Conservation (phyloP, 1,284 basidiomycete species). For the Tylopilus sp. region DNA sequence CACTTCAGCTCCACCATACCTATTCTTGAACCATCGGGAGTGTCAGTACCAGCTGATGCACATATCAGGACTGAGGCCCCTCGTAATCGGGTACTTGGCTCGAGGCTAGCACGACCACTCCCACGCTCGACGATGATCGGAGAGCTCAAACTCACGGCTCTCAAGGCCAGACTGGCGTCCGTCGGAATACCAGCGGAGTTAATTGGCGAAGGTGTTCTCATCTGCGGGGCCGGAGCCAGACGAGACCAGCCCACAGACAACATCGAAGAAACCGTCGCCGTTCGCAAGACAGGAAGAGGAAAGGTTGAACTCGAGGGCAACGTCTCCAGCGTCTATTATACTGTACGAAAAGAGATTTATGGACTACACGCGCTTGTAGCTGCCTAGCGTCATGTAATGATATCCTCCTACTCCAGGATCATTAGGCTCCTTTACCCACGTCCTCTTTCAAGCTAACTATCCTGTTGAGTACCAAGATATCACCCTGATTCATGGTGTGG, state of each 20-base stretch:
- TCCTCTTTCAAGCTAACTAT: conserved; percentile 98
- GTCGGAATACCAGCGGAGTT: conserved; percentile 87
- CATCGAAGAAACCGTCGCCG: conserved; percentile 78
- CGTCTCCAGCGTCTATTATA: conserved; percentile 85
- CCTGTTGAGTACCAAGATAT: conserved; percentile 85
- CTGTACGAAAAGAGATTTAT: conserved; percentile 85
- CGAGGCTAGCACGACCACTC: conserved; percentile 56
- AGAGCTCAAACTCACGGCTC: conserved; percentile 84
- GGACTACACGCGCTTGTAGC: conserved; percentile 84
- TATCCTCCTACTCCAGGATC: conserved; percentile 3
- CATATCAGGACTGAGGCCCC: conserved; percentile 27
- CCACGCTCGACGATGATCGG: conserved; percentile 94
- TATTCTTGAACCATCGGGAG: conserved; percentile 59
- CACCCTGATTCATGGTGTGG: conserved; percentile 57
- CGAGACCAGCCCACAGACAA: conserved; percentile 46
- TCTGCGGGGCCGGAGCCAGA: conserved; percentile 75
- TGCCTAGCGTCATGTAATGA: conserved; percentile 40
- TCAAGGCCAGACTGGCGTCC: conserved; percentile 74
- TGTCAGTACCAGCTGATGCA: conserved; percentile 33
- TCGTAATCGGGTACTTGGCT: conserved; percentile 53
- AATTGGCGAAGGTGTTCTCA: conserved; percentile 91
- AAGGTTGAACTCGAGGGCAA: conserved; percentile 86
- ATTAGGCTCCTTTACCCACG: conserved; percentile 62
- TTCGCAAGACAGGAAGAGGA: conserved; percentile 82
- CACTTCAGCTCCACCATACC: conserved; percentile 78